Base-by-base conservation (phyloP, 225 moss, liverwort and hornwort species). In the Physcomitrellopsis africana region DNA sequence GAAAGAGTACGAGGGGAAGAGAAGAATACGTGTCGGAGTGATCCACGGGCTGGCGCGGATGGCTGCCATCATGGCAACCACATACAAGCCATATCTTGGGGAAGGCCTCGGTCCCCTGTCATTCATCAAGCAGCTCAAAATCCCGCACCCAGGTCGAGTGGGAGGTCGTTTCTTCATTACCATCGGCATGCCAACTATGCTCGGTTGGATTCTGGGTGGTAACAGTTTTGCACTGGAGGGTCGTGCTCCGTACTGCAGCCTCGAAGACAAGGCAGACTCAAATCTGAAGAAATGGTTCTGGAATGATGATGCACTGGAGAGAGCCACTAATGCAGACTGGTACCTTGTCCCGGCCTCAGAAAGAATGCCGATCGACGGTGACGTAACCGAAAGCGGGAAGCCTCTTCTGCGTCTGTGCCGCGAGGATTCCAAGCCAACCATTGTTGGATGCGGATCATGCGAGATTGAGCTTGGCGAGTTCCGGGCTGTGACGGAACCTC, bases 61-160 rank as follows among this genome's bases (percentile, higher is more conserved):
- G 99, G 99, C 99, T 23, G 99, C 99, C 42, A 95, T 99, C 44
- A 99, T 99, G 99, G 95, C 99, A 14, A 82, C 92, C 32, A 99
- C 99, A 0, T 99, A 99, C 65, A 99, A 99, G 51, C 95, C 99
- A 2, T 99, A 95, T 70, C 89, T 99, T 42, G 99, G 99, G 3
- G 99, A 99, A 72, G 99, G 99, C 14, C 77, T 99, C 24, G 99
- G 99, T 7, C 95, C 95, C 12, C 69, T 99, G 7, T 89, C 93
- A 69, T 87, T 89, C 41, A 77, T 99, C 16, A 86, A 83, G 61
- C 74, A 85, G 0, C 55, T 99, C 15, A 99, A 83, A 81, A 99
- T 99, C 17, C 99, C 99, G 0, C 99, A 99, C 58, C 99, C 99
- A 1, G 99, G 99, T 7, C 85, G 99, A 23, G 99, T 99, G 19